Conservation (phyloP, 1,139 yeast genomes). For the Protomyces gravidus region DNA sequence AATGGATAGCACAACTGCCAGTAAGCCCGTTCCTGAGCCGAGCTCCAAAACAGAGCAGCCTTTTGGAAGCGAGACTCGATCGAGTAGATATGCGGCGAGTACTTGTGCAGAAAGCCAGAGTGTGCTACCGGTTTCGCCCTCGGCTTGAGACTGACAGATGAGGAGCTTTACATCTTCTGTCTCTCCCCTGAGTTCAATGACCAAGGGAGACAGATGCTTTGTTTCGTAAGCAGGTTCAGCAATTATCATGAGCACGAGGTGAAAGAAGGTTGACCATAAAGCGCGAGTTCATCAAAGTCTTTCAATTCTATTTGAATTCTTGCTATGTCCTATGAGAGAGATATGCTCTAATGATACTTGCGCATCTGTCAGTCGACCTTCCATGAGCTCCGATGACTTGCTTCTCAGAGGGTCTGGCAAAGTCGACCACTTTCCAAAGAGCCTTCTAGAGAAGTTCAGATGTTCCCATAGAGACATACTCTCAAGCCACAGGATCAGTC, state of each 20-base stretch:
- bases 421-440: too few species aligned
- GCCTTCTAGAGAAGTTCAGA: too few species aligned
- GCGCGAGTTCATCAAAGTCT: too few species aligned
- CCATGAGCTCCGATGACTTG: neutral
- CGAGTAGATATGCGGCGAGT: constrained; percentile 6
- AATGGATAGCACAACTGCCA: neutral
- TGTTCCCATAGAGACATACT: too few species aligned
- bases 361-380: neutral
- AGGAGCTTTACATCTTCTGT: neutral
- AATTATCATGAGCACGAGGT: too few species aligned
- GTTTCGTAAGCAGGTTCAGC: constrained; percentile 17
- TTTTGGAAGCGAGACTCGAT: neutral
- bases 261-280: too few species aligned
- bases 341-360: neutral
- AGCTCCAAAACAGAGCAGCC: constrained; percentile 7
- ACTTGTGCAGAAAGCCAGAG: constrained; percentile 16
- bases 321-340: too few species aligned
- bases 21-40: constrained; percentile 21
- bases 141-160: constrained; percentile 1
- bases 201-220: neutral
- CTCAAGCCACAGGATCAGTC: too few species aligned
- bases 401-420: too few species aligned
- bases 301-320: neutral
- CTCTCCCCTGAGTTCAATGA: neutral
- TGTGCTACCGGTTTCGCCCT: constrained; percentile 25